Percentiles rank a stretch among this genome's conserved stretches.
These are phyloP conservation scores for Helianthus tuberosus DNA, from an alignment of 129 eudicot genomes.

Conservation along the genomic window DNA sequence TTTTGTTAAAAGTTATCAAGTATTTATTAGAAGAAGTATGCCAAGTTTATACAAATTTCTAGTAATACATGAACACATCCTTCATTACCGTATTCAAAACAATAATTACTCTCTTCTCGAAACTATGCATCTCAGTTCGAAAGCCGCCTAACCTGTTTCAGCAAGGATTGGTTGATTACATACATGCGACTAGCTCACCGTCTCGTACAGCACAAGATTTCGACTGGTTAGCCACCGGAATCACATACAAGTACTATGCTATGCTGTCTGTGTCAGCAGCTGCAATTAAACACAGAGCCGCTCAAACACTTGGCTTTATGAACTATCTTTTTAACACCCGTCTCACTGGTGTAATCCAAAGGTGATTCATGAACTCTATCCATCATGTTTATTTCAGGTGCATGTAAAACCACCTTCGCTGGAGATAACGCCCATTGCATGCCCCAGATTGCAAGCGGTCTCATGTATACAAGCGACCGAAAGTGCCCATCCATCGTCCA, in stretches of 20 bases:
- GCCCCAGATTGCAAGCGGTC: slow-evolving; percentile 95
- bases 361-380: slow-evolving; percentile 55
- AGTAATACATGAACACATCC: too few species aligned
- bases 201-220: too few species aligned
- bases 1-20: too few species aligned
- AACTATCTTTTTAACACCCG: slow-evolving; percentile 53
- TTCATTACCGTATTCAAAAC: too few species aligned
- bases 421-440: slow-evolving; percentile 86
- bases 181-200: too few species aligned
- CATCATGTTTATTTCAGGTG: slow-evolving; percentile 76
- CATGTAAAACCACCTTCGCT: slow-evolving; percentile 52
- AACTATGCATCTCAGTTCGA: too few species aligned
- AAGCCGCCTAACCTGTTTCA: too few species aligned
- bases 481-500: slow-evolving; percentile 95
- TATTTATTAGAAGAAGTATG: too few species aligned
- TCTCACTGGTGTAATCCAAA: slow-evolving; percentile 27
- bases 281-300: slow-evolving; percentile 63
- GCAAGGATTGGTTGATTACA: too few species aligned
- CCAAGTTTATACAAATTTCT: too few species aligned
- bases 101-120: too few species aligned
- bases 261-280: slow-evolving; percentile 41
- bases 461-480: slow-evolving; percentile 90
- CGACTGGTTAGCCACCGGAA: neutral
- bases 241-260: neutral
- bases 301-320: slow-evolving; percentile 61